phyloP scores from a whole-genome alignment of 805 yeast genomes.

The Ogataea zsoltii region DNA sequence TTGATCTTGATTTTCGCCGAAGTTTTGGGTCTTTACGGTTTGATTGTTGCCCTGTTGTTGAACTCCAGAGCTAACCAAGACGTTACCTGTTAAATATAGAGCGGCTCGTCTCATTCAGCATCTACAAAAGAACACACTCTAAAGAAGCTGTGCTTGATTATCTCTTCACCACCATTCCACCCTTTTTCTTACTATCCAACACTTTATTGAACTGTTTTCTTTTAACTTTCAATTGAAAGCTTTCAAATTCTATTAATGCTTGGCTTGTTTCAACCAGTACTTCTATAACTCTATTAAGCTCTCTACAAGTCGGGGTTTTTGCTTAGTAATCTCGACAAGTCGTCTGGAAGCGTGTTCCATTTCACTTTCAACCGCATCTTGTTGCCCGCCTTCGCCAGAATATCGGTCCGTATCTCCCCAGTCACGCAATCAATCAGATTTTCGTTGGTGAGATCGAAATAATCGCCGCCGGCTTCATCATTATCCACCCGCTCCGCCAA shows the following conservation, averaged over 20 bases:
- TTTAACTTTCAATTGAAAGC: conserved; percentile 1
- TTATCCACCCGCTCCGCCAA: neutral
- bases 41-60: conserved; percentile 95
- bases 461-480: conserved; percentile 8
- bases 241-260: neutral
- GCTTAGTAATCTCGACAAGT: conserved; percentile 25
- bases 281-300: neutral
- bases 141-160: too few relatives aligned
- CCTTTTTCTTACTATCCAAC: neutral
- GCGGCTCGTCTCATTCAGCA: conserved; percentile 1
- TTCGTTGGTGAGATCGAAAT: conserved; percentile 16
- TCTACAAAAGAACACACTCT: neutral
- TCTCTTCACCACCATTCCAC: too few relatives aligned
- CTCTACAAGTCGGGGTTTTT: conserved; percentile 13
- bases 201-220: conserved; percentile 2
- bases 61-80: conserved; percentile 97
- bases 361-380: conserved; percentile 19
- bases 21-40: conserved; percentile 95
- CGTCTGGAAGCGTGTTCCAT: conserved; percentile 40
- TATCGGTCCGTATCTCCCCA: conserved; percentile 20
- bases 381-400: conserved; percentile 3
- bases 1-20: conserved; percentile 98
- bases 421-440: conserved; percentile 22
- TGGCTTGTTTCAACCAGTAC: neutral
- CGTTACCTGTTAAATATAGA: conserved; percentile 65